phyloP scores from a whole-genome alignment of 768 basidiomycete genomes.

The Calocybe gangraenosa region DNA sequence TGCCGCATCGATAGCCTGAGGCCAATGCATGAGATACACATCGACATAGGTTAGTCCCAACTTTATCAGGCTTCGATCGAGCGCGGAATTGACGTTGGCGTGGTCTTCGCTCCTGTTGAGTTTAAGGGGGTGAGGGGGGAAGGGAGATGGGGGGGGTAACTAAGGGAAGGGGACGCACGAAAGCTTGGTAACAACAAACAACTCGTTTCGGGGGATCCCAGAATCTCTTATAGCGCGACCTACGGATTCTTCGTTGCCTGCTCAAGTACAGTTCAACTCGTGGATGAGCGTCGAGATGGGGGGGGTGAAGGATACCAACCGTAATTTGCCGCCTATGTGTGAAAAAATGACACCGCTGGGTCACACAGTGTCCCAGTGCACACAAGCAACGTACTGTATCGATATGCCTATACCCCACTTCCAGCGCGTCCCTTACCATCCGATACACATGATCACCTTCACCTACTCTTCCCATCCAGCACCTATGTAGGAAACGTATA shows the following conservation, averaged over 20 bases:
- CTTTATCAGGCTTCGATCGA: slow-evolving; percentile 30
- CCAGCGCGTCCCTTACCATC: slow-evolving; percentile 20
- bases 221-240: slow-evolving; percentile 35
- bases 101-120: slow-evolving; percentile 28
- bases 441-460: slow-evolving; percentile 21
- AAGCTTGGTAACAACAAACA: slow-evolving; percentile 40
- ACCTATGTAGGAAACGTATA: too few species aligned
- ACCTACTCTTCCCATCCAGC: slow-evolving; percentile 28
- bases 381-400: slow-evolving; percentile 23
- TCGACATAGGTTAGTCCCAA: slow-evolving; percentile 41
- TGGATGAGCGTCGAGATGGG: background rate
- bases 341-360: too few species aligned
- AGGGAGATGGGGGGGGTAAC: too few species aligned
- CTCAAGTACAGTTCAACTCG: background rate
- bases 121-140: background rate
- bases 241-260: slow-evolving; percentile 32
- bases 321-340: slow-evolving; percentile 14
- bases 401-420: slow-evolving; percentile 30
- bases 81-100: slow-evolving; percentile 25
- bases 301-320: slow-evolving; percentile 1
- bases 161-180: too few species aligned
- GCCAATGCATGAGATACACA: slow-evolving; percentile 43
- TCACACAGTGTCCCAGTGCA: background rate
- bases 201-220: slow-evolving; percentile 32
- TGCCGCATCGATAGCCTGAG: slow-evolving; percentile 19